These are phyloP conservation scores for Alnus rubra DNA, from an alignment of 306 rosid species.

Conservation along the genomic window DNA sequence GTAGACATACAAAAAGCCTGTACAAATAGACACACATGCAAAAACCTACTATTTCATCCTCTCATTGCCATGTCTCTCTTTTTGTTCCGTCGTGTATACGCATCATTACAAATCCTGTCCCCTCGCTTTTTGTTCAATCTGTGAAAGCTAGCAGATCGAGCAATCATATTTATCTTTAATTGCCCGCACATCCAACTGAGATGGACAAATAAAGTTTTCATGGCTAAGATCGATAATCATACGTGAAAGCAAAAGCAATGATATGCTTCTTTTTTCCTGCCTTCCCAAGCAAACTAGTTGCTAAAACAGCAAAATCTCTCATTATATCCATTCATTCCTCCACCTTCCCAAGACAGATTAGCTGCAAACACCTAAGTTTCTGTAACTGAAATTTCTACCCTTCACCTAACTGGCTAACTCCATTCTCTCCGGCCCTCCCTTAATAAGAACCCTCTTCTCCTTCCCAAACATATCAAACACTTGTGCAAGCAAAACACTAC, in stretches of 20 bases:
- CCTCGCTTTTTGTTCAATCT: not conserved
- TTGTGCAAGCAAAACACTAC: not conserved
- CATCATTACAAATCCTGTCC: not conserved
- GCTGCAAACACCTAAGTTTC: conserved; percentile 16
- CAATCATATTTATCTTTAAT: conserved; percentile 3
- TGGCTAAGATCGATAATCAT: too few species aligned
- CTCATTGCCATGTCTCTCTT: too few species aligned
- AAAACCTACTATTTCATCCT: too few species aligned
- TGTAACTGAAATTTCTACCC: conserved; percentile 21
- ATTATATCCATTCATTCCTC: conserved; percentile 32
- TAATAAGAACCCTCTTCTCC: conserved; percentile 29
- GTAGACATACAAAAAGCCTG: too few species aligned
- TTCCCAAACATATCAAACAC: conserved; percentile 28
- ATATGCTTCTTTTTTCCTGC: conserved; percentile 20
- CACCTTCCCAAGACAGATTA: conserved; percentile 28
- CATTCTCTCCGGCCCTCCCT: conserved; percentile 12
- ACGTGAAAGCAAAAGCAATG: conserved; percentile 23
- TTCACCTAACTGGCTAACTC: conserved; percentile 23
- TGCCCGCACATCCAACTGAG: not conserved
- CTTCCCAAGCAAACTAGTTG: conserved; percentile 24
- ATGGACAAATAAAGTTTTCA: not conserved
- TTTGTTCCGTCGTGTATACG: not conserved
- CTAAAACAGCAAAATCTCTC: conserved; percentile 23
- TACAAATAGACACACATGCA: too few species aligned
- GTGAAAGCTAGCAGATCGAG: conserved; percentile 11